These are phyloP conservation scores for Paraglomus brasilianum DNA, from an alignment of 192 early-diverging fungal species.

Conservation along the genomic window DNA sequence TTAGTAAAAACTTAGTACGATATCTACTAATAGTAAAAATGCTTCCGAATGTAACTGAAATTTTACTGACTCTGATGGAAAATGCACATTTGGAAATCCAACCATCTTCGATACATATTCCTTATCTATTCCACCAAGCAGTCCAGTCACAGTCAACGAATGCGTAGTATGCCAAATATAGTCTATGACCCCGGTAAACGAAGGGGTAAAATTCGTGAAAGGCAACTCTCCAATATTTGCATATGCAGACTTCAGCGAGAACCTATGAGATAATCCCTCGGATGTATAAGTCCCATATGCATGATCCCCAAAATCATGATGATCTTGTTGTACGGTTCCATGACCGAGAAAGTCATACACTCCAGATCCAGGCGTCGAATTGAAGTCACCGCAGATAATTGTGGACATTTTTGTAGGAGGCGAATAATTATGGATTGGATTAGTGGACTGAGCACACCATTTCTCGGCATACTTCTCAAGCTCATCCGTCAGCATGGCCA, in stretches of 20 bases:
- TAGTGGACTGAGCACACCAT: constrained; percentile 40
- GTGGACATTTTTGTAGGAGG: constrained; percentile 52
- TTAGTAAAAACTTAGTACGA: background rate
- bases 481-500: constrained; percentile 91
- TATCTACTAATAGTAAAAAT: background rate
- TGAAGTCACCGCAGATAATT: constrained; percentile 94
- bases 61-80: constrained; percentile 69
- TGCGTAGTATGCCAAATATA: constrained; percentile 89
- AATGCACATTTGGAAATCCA: constrained; percentile 92
- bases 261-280: constrained; percentile 77
- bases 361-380: constrained; percentile 85
- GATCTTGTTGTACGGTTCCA: constrained; percentile 75
- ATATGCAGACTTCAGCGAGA: constrained; percentile 83
- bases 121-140: constrained; percentile 80
- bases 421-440: constrained; percentile 33
- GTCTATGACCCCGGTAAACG: constrained; percentile 86
- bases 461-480: constrained; percentile 63
- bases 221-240: constrained; percentile 69
- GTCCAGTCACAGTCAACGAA: constrained; percentile 71
- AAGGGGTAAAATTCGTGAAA: constrained; percentile 92
- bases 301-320: constrained; percentile 78
- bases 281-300: constrained; percentile 84
- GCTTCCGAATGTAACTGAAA: background rate
- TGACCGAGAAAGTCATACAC: constrained; percentile 88
- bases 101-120: constrained; percentile 75